Conservation (phyloP, 129 eudicot genomes). For the Pulicaria dysenterica region DNA sequence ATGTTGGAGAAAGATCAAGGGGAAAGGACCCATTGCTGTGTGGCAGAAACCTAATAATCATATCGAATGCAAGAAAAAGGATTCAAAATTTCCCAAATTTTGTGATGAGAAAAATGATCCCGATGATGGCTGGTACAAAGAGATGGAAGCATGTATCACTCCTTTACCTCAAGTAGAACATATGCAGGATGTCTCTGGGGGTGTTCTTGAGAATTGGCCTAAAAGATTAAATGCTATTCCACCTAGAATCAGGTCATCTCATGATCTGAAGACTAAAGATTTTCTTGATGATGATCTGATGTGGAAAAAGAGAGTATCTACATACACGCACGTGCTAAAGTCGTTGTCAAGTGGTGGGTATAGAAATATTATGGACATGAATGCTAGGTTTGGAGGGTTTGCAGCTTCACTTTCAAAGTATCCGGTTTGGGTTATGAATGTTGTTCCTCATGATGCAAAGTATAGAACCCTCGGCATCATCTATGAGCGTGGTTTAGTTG, state of each 20-base stretch:
- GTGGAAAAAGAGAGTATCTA: conserved; percentile 36
- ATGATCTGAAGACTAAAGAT: conserved; percentile 19
- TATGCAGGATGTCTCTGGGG: conserved; percentile 31
- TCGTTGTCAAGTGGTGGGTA: conserved; percentile 35
- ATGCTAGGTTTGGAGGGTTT: conserved; percentile 46
- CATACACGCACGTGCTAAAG: conserved; percentile 12
- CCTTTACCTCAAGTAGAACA: conserved; percentile 26
- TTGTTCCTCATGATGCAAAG: conserved; percentile 39
- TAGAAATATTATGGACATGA: conserved; percentile 48
- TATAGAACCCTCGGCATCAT: conserved; percentile 33
- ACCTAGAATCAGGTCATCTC: conserved; percentile 27
- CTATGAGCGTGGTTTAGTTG: conserved; percentile 41
- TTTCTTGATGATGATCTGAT: conserved; percentile 30
- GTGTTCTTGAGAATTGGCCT: conserved; percentile 37
- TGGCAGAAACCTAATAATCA: conserved; percentile 48
- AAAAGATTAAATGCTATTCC: conserved; percentile 38
- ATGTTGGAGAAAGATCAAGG: conserved; percentile 42
- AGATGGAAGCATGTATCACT: conserved; percentile 43
- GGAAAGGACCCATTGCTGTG: conserved; percentile 40
- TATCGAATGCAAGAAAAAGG: conserved; percentile 30
- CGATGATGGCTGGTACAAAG: conserved; percentile 44
- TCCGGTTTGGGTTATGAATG: conserved; percentile 53
- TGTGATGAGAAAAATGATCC: conserved; percentile 31
- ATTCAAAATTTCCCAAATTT: conserved; percentile 27
- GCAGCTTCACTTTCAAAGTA: conserved; percentile 45